These are phyloP conservation scores for Puccinia triticina DNA, from an alignment of 1,284 basidiomycete genomes.

Conservation along the genomic window DNA sequence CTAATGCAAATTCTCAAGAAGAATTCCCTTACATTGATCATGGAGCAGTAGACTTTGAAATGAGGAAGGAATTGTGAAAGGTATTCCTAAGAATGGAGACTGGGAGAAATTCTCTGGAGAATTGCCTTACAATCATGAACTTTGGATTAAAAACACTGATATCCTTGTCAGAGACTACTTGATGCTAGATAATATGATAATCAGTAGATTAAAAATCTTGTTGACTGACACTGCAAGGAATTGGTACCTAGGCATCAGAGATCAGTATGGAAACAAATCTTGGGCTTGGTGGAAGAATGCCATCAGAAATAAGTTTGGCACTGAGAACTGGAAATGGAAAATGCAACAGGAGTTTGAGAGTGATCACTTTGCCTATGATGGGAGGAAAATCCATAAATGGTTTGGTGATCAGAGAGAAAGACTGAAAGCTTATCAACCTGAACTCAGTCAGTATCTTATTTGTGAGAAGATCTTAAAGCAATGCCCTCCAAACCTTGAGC, in stretches of 20 bases:
- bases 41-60: not conserved
- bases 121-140: not conserved
- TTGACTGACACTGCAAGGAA: not conserved
- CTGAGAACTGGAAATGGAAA: not conserved
- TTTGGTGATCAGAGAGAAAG: not conserved
- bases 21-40: no score
- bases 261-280: not conserved
- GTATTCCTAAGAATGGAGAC: not conserved
- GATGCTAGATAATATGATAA: not conserved
- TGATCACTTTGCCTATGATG: not conserved
- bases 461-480: not conserved
- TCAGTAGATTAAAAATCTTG: not conserved
- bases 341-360: not conserved
- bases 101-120: conserved; percentile 15
- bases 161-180: not conserved
- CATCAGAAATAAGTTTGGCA: not conserved
- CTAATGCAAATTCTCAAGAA: no score
- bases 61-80: not conserved
- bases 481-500: not conserved
- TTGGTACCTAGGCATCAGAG: not conserved
- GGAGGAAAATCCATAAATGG: not conserved
- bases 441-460: not conserved
- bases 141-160: not conserved
- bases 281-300: not conserved
- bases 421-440: not conserved